A percentile compares a stretch with the other conserved stretches of the same genome.
phyloP scores from a whole-genome alignment of 169 alveolate species.

The Plasmodium malariae region DNA sequence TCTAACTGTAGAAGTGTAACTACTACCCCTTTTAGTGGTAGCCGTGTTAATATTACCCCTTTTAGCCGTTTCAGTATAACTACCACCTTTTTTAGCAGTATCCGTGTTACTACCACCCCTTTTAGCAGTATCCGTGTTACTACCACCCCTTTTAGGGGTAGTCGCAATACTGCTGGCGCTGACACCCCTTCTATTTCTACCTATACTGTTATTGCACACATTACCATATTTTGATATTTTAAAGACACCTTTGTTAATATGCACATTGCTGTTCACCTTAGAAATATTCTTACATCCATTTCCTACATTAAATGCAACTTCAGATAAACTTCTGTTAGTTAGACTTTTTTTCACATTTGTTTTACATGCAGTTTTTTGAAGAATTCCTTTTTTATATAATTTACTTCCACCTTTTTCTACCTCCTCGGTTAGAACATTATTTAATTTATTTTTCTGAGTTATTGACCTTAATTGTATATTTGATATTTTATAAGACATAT shows the following conservation, averaged over 20 bases:
- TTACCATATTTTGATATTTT: no score
- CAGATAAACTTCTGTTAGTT: slow-evolving; percentile 11
- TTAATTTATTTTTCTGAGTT: slow-evolving; percentile 13
- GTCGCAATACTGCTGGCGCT: no score
- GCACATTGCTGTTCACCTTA: neutral
- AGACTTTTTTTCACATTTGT: neutral
- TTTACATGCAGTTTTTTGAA: neutral
- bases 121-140: no score
- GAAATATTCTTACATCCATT: neutral
- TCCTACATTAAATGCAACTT: neutral
- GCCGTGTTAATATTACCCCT: neutral
- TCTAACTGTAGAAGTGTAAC: no score
- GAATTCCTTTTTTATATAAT: slow-evolving; percentile 1
- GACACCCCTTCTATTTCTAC: no score
- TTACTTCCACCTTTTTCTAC: neutral
- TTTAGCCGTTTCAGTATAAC: neutral
- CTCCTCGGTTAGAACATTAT: neutral
- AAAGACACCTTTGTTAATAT: neutral
- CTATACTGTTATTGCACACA: no score
- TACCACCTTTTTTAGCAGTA: neutral
- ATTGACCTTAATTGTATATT: slow-evolving; percentile 19
- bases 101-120: neutral
- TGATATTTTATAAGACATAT: slow-evolving; percentile 5
- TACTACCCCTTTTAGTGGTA: no score
- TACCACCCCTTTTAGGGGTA: no score